Conservation (phyloP, 345 rosid species). For the Punica granatum region DNA sequence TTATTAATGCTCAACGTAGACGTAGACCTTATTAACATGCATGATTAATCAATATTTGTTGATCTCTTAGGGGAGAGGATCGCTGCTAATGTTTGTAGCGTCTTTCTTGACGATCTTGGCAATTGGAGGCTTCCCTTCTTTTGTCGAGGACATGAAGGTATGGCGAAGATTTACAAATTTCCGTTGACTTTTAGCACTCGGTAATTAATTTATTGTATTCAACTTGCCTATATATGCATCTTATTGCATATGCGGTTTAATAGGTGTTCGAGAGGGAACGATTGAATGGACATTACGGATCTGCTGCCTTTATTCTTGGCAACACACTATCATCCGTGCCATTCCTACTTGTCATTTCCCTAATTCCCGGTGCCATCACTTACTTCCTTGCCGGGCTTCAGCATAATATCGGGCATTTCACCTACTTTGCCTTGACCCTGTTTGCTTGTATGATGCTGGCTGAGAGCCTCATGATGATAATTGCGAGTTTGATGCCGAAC, state of each 20-base stretch:
- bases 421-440: constrained; percentile 17
- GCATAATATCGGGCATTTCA: constrained; percentile 17
- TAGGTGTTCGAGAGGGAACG: constrained; percentile 46
- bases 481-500: constrained; percentile 8
- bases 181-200: not conserved
- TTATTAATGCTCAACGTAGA: too few species aligned
- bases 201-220: not conserved
- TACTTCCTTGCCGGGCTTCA: constrained; percentile 29
- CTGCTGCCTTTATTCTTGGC: constrained; percentile 23
- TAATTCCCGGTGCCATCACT: constrained; percentile 33
- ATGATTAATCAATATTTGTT: not conserved
- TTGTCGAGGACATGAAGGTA: constrained; percentile 58
- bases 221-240: not conserved
- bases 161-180: not conserved
- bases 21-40: too few species aligned
- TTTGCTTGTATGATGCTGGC: constrained; percentile 18
- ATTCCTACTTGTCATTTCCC: constrained; percentile 22
- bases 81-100: constrained; percentile 32
- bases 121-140: constrained; percentile 52
- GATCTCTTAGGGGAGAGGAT: constrained; percentile 32
- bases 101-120: constrained; percentile 44
- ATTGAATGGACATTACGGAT: constrained; percentile 47
- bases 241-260: not conserved
- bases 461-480: constrained; percentile 12
- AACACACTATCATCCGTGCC: constrained; percentile 37